These are phyloP conservation scores for Allium cepa DNA, from an alignment of 106 monocot genomes.

Conservation along the genomic window DNA sequence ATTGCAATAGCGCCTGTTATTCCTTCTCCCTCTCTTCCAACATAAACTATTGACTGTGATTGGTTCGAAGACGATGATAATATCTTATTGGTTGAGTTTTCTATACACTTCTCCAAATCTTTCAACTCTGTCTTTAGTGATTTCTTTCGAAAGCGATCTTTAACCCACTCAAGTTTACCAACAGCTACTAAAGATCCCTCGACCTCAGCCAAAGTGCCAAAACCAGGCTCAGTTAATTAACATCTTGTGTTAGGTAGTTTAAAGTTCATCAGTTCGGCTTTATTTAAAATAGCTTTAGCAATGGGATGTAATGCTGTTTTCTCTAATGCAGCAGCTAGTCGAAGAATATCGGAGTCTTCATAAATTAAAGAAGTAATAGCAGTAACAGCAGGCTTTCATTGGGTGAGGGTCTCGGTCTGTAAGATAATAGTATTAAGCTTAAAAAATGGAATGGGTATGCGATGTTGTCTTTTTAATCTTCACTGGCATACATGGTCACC, in stretches of 20 bases:
- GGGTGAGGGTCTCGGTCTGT: constrained; percentile 93
- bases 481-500: too few relatives aligned
- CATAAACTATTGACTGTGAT: constrained; percentile 81
- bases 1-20: constrained; percentile 89
- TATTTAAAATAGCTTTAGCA: constrained; percentile 73
- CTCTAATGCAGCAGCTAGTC: constrained; percentile 93
- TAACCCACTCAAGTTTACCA: constrained; percentile 79
- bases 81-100: too few relatives aligned
- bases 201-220: constrained; percentile 83
- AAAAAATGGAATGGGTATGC: too few relatives aligned
- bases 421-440: background rate
- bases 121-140: constrained; percentile 20
- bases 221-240: constrained; percentile 92
- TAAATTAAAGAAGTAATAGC: constrained; percentile 55
- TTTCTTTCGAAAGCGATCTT: constrained; percentile 61
- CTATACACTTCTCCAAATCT: constrained; percentile 40
- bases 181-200: constrained; percentile 93
- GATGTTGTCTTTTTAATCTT: too few relatives aligned
- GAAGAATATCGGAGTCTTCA: constrained; percentile 66
- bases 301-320: constrained; percentile 92
- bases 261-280: constrained; percentile 57
- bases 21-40: constrained; percentile 88
- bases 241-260: constrained; percentile 57
- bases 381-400: constrained; percentile 85
- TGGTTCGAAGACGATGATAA: constrained; percentile 24